phyloP scores from a whole-genome alignment of 2,329 filamentous ascomycete genomes.

The Achaetomium macrosporum region DNA sequence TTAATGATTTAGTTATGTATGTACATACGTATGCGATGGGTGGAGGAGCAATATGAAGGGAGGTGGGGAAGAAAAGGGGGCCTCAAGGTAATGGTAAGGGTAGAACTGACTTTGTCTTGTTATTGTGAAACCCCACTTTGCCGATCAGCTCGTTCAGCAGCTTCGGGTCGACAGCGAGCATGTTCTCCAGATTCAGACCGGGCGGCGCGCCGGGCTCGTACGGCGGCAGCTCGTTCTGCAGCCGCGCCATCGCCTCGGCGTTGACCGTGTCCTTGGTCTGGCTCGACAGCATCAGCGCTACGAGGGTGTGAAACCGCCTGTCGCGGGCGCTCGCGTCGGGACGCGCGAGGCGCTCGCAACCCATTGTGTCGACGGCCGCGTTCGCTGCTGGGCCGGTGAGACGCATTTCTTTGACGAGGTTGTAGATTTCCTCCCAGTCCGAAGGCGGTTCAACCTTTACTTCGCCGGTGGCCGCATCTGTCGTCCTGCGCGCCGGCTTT shows the following conservation, averaged over 20 bases:
- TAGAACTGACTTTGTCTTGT: conserved; percentile 67
- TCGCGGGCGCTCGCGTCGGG: conserved; percentile 44
- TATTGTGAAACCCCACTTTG: conserved; percentile 89
- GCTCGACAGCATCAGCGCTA: conserved; percentile 83
- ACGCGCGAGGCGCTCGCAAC: conserved; percentile 72
- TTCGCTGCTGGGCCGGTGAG: conserved; percentile 48
- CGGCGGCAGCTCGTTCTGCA: conserved; percentile 67
- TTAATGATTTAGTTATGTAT: too few relatives aligned
- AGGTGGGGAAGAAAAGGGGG: neutral
- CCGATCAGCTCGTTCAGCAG: conserved; percentile 67
- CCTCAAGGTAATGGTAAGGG: neutral
- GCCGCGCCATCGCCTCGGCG: conserved; percentile 70
- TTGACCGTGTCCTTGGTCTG: conserved; percentile 94
- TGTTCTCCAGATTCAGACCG: conserved; percentile 67
- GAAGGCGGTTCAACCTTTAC: conserved; percentile 56
- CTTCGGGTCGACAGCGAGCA: conserved; percentile 64
- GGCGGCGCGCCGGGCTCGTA: conserved; percentile 37
- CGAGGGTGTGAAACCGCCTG: conserved; percentile 77
- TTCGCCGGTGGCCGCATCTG: conserved; percentile 27
- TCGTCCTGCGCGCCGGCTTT: conserved; percentile 39
- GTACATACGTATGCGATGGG: neutral
- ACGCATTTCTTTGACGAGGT: conserved; percentile 71
- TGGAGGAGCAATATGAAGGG: neutral
- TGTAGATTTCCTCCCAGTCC: conserved; percentile 81
- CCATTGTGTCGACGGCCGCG: conserved; percentile 97